These are phyloP conservation scores for Lactifluus echinatus DNA, from an alignment of 768 basidiomycete species.

Conservation along the genomic window DNA sequence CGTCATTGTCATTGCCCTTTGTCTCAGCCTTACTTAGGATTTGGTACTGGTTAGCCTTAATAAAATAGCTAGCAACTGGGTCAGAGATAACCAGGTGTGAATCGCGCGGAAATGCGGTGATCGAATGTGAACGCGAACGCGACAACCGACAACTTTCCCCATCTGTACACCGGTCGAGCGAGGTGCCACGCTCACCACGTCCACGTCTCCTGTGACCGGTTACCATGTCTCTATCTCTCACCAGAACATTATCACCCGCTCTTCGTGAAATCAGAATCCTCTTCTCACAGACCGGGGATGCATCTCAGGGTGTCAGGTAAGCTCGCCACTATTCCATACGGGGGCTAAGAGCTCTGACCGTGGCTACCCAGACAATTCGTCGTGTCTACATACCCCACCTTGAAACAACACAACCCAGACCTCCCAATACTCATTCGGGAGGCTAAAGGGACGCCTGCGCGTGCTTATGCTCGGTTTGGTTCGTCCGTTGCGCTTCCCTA, in stretches of 20 bases:
- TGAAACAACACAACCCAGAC: constrained; percentile 81
- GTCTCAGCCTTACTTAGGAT: too few species aligned
- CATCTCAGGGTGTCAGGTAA: constrained; percentile 75
- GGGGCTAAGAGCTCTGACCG: background rate
- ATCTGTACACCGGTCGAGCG: too few species aligned
- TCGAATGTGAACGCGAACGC: constrained; percentile 6
- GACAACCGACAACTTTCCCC: background rate
- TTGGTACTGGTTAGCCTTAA: too few species aligned
- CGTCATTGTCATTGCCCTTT: background rate
- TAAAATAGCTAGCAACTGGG: too few species aligned
- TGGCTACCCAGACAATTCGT: constrained; percentile 66
- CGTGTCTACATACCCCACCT: constrained; percentile 57
- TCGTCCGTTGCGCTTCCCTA: constrained; percentile 25
- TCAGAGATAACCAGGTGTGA: background rate
- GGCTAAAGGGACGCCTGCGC: constrained; percentile 69
- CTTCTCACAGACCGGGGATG: constrained; percentile 66
- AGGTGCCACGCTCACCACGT: background rate
- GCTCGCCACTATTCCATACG: constrained; percentile 15
- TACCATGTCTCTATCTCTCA: constrained; percentile 43
- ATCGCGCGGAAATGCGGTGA: background rate
- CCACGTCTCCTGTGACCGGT: background rate
- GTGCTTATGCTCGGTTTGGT: constrained; percentile 84
- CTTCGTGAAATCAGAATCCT: constrained; percentile 75
- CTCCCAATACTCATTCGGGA: constrained; percentile 78
- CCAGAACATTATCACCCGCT: constrained; percentile 68